phyloP scores from a whole-genome alignment of 495 filamentous ascomycete genomes.

The Trichocladium antarcticum region DNA sequence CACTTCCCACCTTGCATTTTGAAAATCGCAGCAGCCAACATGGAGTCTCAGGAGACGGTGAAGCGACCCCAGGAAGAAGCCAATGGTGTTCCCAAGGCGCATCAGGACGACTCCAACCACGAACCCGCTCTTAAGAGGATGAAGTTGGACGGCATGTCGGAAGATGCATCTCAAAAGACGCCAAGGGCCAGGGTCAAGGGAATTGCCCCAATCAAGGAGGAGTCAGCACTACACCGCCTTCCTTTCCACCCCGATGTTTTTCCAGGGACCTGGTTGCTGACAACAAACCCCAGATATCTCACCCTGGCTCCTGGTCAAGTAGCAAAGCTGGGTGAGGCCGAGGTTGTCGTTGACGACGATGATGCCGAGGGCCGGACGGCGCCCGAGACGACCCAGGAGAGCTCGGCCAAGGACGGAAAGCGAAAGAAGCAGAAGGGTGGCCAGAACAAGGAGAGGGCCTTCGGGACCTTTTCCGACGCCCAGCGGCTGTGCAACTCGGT shows the following conservation, averaged over 20 bases:
- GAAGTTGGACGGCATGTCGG: constrained; percentile 38
- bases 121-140: constrained; percentile 50
- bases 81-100: background rate
- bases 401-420: constrained; percentile 23
- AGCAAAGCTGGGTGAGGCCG: constrained; percentile 8
- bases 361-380: constrained; percentile 51
- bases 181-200: constrained; percentile 45
- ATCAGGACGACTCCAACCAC: background rate
- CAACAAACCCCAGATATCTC: constrained; percentile 44
- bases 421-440: constrained; percentile 57
- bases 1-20: background rate
- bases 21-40: background rate
- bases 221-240: constrained; percentile 44
- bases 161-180: constrained; percentile 2
- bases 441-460: constrained; percentile 80
- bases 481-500: constrained; percentile 66
- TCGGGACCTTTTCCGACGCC: constrained; percentile 67
- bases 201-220: constrained; percentile 70
- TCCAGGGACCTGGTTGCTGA: background rate
- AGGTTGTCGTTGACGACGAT: constrained; percentile 47
- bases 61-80: constrained; percentile 14
- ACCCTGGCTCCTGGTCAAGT: constrained; percentile 29
- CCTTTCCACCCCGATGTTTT: background rate
- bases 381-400: constrained; percentile 30
- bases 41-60: constrained; percentile 15